Evolutionary conservation across 2,329 filamentous ascomycete genomes (phyloP), one percentile per base, ranked within the genome.

Genomic region (Xylariaceae sp.): DNA sequence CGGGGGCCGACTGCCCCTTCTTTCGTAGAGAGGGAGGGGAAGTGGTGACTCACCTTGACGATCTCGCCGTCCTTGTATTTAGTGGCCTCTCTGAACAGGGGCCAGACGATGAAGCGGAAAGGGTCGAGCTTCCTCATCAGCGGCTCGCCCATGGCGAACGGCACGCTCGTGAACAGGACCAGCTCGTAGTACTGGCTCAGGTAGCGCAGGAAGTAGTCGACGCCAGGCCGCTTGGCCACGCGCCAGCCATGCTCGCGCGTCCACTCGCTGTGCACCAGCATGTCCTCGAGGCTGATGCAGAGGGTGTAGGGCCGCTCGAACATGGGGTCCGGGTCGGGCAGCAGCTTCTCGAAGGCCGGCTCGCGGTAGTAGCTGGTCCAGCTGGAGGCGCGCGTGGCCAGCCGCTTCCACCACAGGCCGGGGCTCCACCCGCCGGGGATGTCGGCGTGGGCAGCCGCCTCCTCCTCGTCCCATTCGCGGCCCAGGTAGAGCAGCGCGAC

Each of bases 141-240:
- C 16, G 87, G 86, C 48, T 95, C 88, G 18, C 80, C 90, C 56
- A 86, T 83, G 53, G 78, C 80, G 52, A 80, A 86, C 1, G 90
- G 88, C 29, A 92, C 81, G 24, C 77, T 85, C 19, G 92, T 98
- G 66, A 96, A 98, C 44, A 98, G 77, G 33, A 96, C 92, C 35
- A 98, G 71, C 61, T 98, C 92, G 57, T 95, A 98, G 71, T 98
- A 96, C 60, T 95, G 89, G 62, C 85, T 90, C 31, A 98, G 74
- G 60, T 98, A 98, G 54, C 86, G 85, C 44, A 98, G 67, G 67
- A 98, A 98, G 67, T 98, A 98, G 64, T 98, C 92, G 41, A 93
- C 76, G 29, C 92, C 92, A 22, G 92, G 92, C 31, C 92, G 77
- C 68, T 98, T 98, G 18, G 92, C 92, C 41, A 93, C 74, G 47